phyloP scores from a whole-genome alignment of 148 eudicot genomes.

The Tetragonia tetragonoides region DNA sequence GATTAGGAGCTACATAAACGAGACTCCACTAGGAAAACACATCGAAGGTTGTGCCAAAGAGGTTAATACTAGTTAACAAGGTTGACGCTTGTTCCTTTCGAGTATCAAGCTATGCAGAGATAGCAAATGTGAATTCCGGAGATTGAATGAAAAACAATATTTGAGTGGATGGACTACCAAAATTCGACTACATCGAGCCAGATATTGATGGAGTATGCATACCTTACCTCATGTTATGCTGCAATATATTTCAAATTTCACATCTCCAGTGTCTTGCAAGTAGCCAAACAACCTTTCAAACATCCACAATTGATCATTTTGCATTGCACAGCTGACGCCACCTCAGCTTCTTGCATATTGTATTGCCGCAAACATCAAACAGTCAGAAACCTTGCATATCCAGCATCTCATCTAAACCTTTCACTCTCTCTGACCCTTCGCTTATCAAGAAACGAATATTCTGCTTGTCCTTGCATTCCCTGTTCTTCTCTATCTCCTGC shows the following conservation, averaged over 20 bases:
- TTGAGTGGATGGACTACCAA: no score
- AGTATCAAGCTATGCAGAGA: no score
- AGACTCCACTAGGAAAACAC: no score
- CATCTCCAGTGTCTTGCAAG: not conserved
- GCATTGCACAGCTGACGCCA: not conserved
- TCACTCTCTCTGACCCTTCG: slow-evolving; percentile 68
- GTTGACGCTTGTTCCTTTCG: no score
- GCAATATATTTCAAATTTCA: not conserved
- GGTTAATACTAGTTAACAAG: no score
- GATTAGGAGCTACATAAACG: no score
- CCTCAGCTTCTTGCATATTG: not conserved
- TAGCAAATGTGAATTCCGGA: no score
- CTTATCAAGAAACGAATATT: slow-evolving; percentile 70
- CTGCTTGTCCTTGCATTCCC: slow-evolving; percentile 75
- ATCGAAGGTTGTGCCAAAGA: no score
- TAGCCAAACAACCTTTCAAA: no score
- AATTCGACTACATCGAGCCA: not conserved
- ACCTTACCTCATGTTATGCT: not conserved
- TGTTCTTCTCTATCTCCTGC: slow-evolving; percentile 75
- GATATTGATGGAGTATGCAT: not conserved
- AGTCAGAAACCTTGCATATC: slow-evolving; percentile 86
- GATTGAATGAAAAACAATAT: no score
- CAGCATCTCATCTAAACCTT: slow-evolving; percentile 79
- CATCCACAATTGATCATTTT: not conserved
- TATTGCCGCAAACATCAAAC: not conserved